phyloP scores from a whole-genome alignment of 1,139 yeast genomes.

The Pichia norvegensis region DNA sequence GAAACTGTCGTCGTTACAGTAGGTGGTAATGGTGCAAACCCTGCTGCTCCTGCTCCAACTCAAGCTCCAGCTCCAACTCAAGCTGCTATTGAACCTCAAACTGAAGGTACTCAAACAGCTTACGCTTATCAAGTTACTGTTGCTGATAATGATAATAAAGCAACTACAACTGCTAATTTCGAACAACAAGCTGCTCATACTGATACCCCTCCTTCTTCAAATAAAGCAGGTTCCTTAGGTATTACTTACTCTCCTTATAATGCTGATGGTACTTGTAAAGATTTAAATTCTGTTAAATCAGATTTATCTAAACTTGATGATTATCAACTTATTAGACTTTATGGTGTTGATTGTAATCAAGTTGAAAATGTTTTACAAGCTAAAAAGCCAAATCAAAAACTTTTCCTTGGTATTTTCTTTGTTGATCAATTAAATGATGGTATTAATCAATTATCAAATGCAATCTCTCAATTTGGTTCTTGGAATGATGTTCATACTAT shows the following conservation, averaged over 20 bases:
- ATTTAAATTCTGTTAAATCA: constrained; percentile 45
- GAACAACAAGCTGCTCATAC: constrained; percentile 24
- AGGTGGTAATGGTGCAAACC: constrained; percentile 26
- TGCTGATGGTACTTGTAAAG: constrained; percentile 64
- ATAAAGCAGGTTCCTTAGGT: constrained; percentile 45
- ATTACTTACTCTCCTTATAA: constrained; percentile 80
- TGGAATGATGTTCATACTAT: constrained; percentile 72
- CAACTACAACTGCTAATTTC: constrained; percentile 23
- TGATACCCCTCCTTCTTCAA: constrained; percentile 17
- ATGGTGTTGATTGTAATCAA: constrained; percentile 80
- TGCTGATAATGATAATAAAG: constrained; percentile 20
- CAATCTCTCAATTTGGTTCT: constrained; percentile 50
- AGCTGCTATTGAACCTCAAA: constrained; percentile 7
- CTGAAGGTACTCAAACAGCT: constrained; percentile 27
- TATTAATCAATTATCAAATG: constrained; percentile 44
- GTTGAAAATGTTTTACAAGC: constrained; percentile 61
- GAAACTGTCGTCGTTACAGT: constrained; percentile 35
- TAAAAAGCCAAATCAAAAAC: constrained; percentile 51
- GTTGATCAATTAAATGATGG: constrained; percentile 47
- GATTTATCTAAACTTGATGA: constrained; percentile 51
- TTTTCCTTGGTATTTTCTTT: constrained; percentile 65
- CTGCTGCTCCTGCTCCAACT: constrained; percentile 24
- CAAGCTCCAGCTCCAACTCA: constrained; percentile 30
- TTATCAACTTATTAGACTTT: constrained; percentile 61
- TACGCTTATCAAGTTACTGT: constrained; percentile 24